Evolutionary conservation across 768 basidiomycete species (phyloP).

Genomic region (Mycena alexandri): DNA sequence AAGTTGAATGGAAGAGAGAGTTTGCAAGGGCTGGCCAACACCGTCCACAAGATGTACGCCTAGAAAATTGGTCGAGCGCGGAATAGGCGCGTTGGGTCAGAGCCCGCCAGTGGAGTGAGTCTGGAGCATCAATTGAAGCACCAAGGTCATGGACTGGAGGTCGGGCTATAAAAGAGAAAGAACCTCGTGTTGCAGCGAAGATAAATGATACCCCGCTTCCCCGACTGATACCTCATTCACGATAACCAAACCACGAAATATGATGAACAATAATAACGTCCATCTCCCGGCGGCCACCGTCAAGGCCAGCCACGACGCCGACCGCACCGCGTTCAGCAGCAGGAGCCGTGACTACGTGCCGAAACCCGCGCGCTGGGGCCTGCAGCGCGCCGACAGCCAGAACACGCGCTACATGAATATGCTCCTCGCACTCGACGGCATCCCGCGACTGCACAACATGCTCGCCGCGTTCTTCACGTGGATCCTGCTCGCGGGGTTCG

Average conservation of each 20-base stretch:
- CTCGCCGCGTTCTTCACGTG: conserved; percentile 70
- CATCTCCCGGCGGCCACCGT: conserved; percentile 13
- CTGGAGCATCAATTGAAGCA: too few relatives aligned
- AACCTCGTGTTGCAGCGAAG: not conserved
- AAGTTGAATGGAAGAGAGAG: too few relatives aligned
- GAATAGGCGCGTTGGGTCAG: too few relatives aligned
- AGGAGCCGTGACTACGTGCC: not conserved
- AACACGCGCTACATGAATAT: conserved; percentile 71
- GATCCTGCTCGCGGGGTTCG: conserved; percentile 72
- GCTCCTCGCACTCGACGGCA: conserved; percentile 71
- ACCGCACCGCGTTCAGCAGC: conserved; percentile 19
- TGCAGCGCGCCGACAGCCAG: conserved; percentile 42
- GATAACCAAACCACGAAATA: not conserved
- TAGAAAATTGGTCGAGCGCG: too few relatives aligned
- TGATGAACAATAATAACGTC: conserved; percentile 4
- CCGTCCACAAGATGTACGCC: too few relatives aligned
- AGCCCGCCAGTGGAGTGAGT: too few relatives aligned
- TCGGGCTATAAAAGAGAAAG: not conserved
- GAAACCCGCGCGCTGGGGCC: not conserved
- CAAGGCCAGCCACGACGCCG: conserved; percentile 23
- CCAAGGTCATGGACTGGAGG: too few relatives aligned
- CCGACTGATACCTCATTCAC: not conserved
- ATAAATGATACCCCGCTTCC: conserved; percentile 1
- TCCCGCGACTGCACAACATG: conserved; percentile 63
- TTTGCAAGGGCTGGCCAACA: too few relatives aligned